Percentiles rank a stretch among this genome's conserved stretches.
phyloP scores from a whole-genome alignment of 2,329 filamentous ascomycete genomes.

The Pseudovirgaria hyperparasitica region DNA sequence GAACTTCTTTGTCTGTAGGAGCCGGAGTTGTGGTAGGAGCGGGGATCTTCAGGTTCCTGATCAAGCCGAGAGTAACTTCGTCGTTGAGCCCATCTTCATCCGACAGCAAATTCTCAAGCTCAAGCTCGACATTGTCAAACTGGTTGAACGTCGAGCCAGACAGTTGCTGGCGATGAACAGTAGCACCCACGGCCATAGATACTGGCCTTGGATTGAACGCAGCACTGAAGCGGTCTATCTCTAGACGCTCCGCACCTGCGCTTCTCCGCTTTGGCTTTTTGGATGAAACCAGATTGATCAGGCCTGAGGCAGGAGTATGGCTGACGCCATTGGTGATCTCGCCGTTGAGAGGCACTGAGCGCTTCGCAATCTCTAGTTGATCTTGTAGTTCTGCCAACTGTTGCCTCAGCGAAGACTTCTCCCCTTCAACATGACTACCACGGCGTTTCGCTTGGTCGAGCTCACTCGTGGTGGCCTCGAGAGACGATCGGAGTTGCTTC shows the following conservation, averaged over 20 bases:
- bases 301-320: slow-evolving; percentile 48
- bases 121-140: slow-evolving; percentile 83
- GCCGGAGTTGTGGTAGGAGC: slow-evolving; percentile 74
- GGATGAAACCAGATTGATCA: slow-evolving; percentile 93
- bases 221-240: slow-evolving; percentile 79
- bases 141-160: slow-evolving; percentile 67
- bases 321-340: slow-evolving; percentile 53
- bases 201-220: slow-evolving; percentile 91
- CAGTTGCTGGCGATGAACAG: slow-evolving; percentile 54
- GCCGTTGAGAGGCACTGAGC: slow-evolving; percentile 57
- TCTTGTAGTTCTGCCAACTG: slow-evolving; percentile 86
- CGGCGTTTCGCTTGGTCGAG: slow-evolving; percentile 66
- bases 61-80: slow-evolving; percentile 91
- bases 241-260: slow-evolving; percentile 72
- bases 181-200: slow-evolving; percentile 74
- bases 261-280: slow-evolving; percentile 96
- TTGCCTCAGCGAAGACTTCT: slow-evolving; percentile 74
- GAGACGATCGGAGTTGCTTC: slow-evolving; percentile 67
- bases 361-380: slow-evolving; percentile 77
- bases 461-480: slow-evolving; percentile 67
- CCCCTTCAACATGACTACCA: slow-evolving; percentile 65
- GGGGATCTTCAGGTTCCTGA: slow-evolving; percentile 93
- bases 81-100: slow-evolving; percentile 95
- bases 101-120: slow-evolving; percentile 83
- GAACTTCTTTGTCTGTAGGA: slow-evolving; percentile 93